phyloP scores from a whole-genome alignment of 2,329 filamentous ascomycete species.

The Phaeoacremonium minimum region DNA sequence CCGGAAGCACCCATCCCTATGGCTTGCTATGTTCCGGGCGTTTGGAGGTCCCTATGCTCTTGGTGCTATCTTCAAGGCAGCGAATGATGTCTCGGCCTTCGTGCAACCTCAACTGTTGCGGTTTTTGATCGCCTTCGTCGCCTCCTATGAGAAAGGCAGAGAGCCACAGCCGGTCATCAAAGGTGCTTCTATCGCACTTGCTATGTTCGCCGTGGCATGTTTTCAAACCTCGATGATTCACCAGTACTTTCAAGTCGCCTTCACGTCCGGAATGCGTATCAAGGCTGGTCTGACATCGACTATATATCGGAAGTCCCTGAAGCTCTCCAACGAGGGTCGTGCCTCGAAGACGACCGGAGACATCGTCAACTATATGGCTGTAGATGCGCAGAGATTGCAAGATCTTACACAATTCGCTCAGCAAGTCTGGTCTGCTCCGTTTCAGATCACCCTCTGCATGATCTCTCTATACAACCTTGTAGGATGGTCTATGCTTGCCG shows the following conservation, averaged over 20 bases:
- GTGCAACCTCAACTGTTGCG: slow-evolving; percentile 87
- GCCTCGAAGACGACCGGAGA: slow-evolving; percentile 89
- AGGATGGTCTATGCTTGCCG: slow-evolving; percentile 91
- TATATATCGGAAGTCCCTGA: slow-evolving; percentile 89
- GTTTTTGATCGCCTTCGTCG: slow-evolving; percentile 77
- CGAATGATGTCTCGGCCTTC: slow-evolving; percentile 83
- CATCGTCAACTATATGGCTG: slow-evolving; percentile 99
- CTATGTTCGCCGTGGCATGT: slow-evolving; percentile 86
- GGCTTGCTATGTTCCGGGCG: slow-evolving; percentile 77
- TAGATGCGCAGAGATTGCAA: slow-evolving; percentile 91
- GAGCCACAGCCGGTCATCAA: slow-evolving; percentile 73
- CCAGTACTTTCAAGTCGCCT: slow-evolving; percentile 95
- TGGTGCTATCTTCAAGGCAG: slow-evolving; percentile 81
- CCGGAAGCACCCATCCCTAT: slow-evolving; percentile 71
- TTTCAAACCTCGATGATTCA: slow-evolving; percentile 88
- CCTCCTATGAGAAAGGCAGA: slow-evolving; percentile 61
- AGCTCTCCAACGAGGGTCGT: slow-evolving; percentile 88
- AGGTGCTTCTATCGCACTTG: slow-evolving; percentile 81
- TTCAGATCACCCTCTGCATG: slow-evolving; percentile 96
- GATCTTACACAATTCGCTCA: slow-evolving; percentile 94
- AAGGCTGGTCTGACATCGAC: slow-evolving; percentile 85
- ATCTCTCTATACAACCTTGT: slow-evolving; percentile 92
- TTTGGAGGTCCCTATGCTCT: slow-evolving; percentile 82
- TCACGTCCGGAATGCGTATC: slow-evolving; percentile 94
- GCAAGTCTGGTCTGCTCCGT: slow-evolving; percentile 93